Base-by-base conservation (phyloP, 1,284 basidiomycete genomes). In the Cryptococcus sp. region DNA sequence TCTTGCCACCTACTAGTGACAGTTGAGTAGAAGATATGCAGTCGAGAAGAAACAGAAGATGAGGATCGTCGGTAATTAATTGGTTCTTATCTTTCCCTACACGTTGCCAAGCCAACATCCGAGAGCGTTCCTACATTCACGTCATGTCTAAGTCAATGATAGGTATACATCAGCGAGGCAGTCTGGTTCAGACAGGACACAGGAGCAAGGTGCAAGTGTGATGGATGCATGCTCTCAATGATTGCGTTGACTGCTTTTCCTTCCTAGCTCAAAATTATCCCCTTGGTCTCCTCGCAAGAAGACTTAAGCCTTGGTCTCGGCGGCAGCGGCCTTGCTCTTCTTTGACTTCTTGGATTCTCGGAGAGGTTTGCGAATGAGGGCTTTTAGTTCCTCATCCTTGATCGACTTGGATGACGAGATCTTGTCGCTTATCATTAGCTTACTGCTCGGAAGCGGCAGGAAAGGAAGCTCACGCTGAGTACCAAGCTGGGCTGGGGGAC, bases 291-390 rank as follows among this genome's bases (percentile, higher is more conserved):
- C 9, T 34, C 32, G 10, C 32, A 34, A 34, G 16, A 34, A 34
- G 32, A 34, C 32, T 46, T 53, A 50, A 37, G 59, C 55, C 50
- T 60, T 52, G 25, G 49, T 52, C 54, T 61, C 59, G 49, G 46
- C 45, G 31, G 68, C 80, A 54, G 82, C 82, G 13, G 78, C 76
- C 70, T 84, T 82, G 79, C 88, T 90, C 79, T 87, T 90, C 80
- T 87, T 87, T 77, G 82, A 88, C 83, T 93, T 94, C 84, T 91
- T 96, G 74, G 79, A 84, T 75, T 91, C 88, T 55, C 93, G 84
- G 61, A 98, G 77, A 57, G 84, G 85, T 74, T 86, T 85, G 46
- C 85, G 78, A 58, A 97, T 77, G 39, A 90, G 78, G 34, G 81
- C 78, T 78, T 91, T 90, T 66, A 91, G 76, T 66, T 88, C 88